A percentile compares a stretch with the other conserved stretches of the same genome.
phyloP scores from a whole-genome alignment of 2,329 filamentous ascomycete species.

The Alternaria novae-zelandiae region DNA sequence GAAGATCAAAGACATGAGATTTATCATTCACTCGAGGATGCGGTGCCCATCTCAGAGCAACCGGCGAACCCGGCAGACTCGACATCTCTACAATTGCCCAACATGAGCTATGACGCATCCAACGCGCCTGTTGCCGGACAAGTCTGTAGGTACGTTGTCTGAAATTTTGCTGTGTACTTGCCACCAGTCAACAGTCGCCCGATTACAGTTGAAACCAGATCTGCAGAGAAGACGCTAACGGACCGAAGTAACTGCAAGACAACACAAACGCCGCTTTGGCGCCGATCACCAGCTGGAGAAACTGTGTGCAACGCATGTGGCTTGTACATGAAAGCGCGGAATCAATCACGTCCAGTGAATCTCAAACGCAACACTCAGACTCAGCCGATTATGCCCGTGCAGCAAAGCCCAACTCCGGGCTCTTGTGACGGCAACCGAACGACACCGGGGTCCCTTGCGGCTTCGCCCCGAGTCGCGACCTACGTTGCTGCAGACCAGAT shows the following conservation, averaged over 20 bases:
- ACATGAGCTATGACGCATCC: conserved; percentile 20
- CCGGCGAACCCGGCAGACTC: conserved; percentile 29
- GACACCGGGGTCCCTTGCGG: conserved; percentile 47
- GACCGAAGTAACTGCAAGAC: conserved; percentile 85
- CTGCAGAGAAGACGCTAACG: conserved; percentile 21
- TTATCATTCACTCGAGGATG: conserved; percentile 51
- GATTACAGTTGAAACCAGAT: conserved; percentile 6
- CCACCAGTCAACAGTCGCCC: conserved; percentile 1
- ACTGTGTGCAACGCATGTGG: conserved; percentile 99
- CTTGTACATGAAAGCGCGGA: conserved; percentile 90
- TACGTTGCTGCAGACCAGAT: conserved; percentile 80
- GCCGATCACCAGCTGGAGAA: conserved; percentile 87
- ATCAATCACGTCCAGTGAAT: conserved; percentile 87
- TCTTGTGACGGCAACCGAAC: conserved; percentile 49
- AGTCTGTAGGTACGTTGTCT: conserved; percentile 69
- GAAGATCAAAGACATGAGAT: conserved; percentile 38
- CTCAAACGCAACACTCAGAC: conserved; percentile 74
- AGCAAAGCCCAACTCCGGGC: conserved; percentile 51
- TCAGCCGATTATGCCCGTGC: conserved; percentile 32
- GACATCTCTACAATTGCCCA: conserved; percentile 24
- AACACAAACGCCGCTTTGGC: conserved; percentile 91
- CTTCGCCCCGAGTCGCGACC: conserved; percentile 61
- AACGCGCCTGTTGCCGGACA: conserved; percentile 63
- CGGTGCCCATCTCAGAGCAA: conserved; percentile 37
- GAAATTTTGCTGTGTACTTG: not conserved